Percentiles rank a stretch among this genome's conserved stretches.
Evolutionary conservation across 1,284 basidiomycete genomes (phyloP).

Genomic region (Tetrapyrgos nigripes): DNA sequence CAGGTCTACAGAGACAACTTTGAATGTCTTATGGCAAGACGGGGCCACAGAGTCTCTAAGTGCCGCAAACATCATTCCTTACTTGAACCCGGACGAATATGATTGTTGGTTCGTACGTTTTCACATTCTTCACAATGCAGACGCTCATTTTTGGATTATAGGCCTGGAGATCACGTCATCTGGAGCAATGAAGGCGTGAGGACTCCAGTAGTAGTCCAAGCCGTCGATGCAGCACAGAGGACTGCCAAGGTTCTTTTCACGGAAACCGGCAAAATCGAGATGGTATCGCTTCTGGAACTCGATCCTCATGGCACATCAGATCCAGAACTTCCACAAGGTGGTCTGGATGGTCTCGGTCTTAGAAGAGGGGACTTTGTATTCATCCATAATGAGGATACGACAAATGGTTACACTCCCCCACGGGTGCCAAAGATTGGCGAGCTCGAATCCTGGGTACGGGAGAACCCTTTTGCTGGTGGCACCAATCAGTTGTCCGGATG

Average conservation of each 20-base stretch:
- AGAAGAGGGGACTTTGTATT: conserved; percentile 87
- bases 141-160: conserved; percentile 32
- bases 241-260: conserved; percentile 69
- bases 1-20: conserved; percentile 70
- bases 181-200: conserved; percentile 80
- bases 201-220: conserved; percentile 80
- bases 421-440: conserved; percentile 82
- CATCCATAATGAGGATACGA: conserved; percentile 67
- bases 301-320: conserved; percentile 80
- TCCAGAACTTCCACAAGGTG: conserved; percentile 44
- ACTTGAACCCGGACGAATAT: conserved; percentile 84
- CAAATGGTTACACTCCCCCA: conserved; percentile 72
- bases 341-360: conserved; percentile 75
- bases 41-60: conserved; percentile 67
- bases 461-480: conserved; percentile 52
- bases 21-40: conserved; percentile 91
- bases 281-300: conserved; percentile 87
- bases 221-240: conserved; percentile 75
- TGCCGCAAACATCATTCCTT: conserved; percentile 78
- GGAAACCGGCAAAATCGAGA: conserved; percentile 61
- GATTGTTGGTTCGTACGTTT: conserved; percentile 75
- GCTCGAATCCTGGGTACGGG: conserved; percentile 77
- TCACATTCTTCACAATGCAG: conserved; percentile 4
- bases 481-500: conserved; percentile 64
- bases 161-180: conserved; percentile 93